A percentile compares a stretch with the other conserved stretches of the same genome.
These are phyloP conservation scores for Psilocybe tampanensis DNA, from an alignment of 768 basidiomycete species.

Conservation along the genomic window DNA sequence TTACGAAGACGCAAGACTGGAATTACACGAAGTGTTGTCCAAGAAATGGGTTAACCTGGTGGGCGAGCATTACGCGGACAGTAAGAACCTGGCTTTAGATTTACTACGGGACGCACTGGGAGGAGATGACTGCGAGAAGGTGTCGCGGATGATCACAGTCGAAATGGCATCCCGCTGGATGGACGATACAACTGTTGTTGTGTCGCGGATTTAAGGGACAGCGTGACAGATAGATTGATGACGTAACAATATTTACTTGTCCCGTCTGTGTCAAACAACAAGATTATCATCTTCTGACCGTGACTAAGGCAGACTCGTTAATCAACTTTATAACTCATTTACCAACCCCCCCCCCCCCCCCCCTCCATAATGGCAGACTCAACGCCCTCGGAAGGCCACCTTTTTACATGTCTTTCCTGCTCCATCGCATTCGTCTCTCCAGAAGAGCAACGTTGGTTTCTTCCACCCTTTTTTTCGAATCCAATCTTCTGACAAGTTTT, in stretches of 20 bases:
- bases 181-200: slow-evolving; percentile 59
- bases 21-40: slow-evolving; percentile 28
- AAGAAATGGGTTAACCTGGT: slow-evolving; percentile 41
- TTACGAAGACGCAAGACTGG: slow-evolving; percentile 33
- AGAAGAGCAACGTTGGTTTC: slow-evolving; percentile 77
- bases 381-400: slow-evolving; percentile 25
- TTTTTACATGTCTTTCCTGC: slow-evolving; percentile 92
- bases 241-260: slow-evolving; percentile 18
- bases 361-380: slow-evolving; percentile 33
- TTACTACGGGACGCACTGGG: slow-evolving; percentile 49
- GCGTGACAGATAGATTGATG: too few relatives aligned
- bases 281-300: slow-evolving; percentile 13
- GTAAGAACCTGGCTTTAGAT: slow-evolving; percentile 37
- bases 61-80: slow-evolving; percentile 15
- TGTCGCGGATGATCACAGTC: slow-evolving; percentile 49
- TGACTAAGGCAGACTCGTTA: slow-evolving; percentile 9
- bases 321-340: slow-evolving; percentile 11
- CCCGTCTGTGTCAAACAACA: slow-evolving; percentile 10
- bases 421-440: slow-evolving; percentile 83
- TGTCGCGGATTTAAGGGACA: slow-evolving; percentile 32
- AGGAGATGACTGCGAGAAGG: slow-evolving; percentile 39
- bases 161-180: slow-evolving; percentile 53
- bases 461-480: neutral
- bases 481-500: slow-evolving; percentile 6
- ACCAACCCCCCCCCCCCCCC: slow-evolving; percentile 16